Conservation (phyloP, 192 early-diverging fungal species). For the Gryganskiella cystojenkinii region DNA sequence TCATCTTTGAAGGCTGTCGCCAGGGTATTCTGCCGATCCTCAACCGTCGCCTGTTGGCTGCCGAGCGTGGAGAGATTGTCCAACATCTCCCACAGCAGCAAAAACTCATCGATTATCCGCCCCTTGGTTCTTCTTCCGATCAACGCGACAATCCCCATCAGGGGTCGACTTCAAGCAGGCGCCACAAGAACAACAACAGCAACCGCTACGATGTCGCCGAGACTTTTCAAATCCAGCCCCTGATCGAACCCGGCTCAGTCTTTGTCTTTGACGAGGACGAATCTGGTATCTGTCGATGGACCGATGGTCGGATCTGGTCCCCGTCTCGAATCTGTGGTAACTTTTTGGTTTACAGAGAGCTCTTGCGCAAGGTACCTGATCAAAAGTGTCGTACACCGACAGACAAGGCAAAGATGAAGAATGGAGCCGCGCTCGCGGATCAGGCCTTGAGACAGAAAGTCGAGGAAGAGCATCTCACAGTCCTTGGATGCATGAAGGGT, state of each 20-base stretch:
- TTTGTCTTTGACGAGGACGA: conserved; percentile 57
- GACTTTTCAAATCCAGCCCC: conserved; percentile 6
- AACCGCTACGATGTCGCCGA: background rate
- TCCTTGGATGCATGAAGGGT: conserved; percentile 44
- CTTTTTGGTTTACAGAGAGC: conserved; percentile 53
- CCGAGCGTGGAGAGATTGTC: conserved; percentile 20
- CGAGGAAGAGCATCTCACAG: conserved; percentile 35
- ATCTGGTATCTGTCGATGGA: conserved; percentile 54
- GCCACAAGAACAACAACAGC: background rate
- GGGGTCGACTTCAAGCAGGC: background rate
- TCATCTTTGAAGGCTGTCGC: conserved; percentile 50
- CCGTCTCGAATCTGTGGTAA: conserved; percentile 52
- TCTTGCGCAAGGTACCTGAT: conserved; percentile 29
- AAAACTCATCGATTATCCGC: background rate
- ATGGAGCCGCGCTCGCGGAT: conserved; percentile 35
- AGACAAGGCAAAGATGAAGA: conserved; percentile 23
- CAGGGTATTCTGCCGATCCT: conserved; percentile 44
- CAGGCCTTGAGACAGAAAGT: conserved; percentile 23
- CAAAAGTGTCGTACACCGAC: conserved; percentile 24
- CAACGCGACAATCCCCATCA: too few relatives aligned
- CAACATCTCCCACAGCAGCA: background rate
- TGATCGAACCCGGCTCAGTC: conserved; percentile 27
- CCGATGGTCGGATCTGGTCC: conserved; percentile 54
- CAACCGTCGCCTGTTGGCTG: conserved; percentile 27
- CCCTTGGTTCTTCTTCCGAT: background rate